phyloP scores from a whole-genome alignment of 2,329 filamentous ascomycete genomes.

The Zarea fungicola region DNA sequence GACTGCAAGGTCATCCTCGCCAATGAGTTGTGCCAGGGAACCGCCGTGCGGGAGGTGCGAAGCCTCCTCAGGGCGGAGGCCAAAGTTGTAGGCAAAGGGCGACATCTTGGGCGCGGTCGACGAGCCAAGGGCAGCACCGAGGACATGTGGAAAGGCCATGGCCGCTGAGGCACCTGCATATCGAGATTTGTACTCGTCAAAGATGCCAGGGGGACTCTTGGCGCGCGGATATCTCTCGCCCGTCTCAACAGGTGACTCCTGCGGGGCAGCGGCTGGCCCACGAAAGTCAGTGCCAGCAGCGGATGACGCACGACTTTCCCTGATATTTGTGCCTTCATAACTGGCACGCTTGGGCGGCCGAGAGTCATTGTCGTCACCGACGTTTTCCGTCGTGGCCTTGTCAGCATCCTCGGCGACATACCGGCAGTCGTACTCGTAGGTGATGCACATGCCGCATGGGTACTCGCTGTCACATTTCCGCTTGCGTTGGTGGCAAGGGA shows the following conservation, averaged over 20 bases:
- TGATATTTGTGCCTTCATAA: not conserved
- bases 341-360: not conserved
- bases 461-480: conserved; percentile 20
- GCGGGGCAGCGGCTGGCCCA: not conserved
- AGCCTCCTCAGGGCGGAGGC: conserved; percentile 19
- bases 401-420: conserved; percentile 10
- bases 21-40: conserved; percentile 15
- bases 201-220: conserved; percentile 11
- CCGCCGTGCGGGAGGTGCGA: not conserved
- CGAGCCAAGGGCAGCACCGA: conserved; percentile 17
- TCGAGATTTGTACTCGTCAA: conserved; percentile 18
- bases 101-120: conserved; percentile 16
- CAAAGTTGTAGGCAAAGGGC: conserved; percentile 21
- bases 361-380: not conserved
- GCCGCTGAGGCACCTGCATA: conserved; percentile 18
- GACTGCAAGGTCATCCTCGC: conserved; percentile 16
- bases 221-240: not conserved
- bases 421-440: conserved; percentile 20
- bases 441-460: conserved; percentile 20
- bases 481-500: conserved; percentile 21
- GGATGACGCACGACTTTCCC: too few relatives aligned
- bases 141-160: conserved; percentile 20
- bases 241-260: not conserved
- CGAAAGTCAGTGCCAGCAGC: too few relatives aligned
- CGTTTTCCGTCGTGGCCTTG: not conserved